These are phyloP conservation scores for Aspergillus hortae DNA, from an alignment of 2,329 filamentous ascomycete species.

Conservation along the genomic window DNA sequence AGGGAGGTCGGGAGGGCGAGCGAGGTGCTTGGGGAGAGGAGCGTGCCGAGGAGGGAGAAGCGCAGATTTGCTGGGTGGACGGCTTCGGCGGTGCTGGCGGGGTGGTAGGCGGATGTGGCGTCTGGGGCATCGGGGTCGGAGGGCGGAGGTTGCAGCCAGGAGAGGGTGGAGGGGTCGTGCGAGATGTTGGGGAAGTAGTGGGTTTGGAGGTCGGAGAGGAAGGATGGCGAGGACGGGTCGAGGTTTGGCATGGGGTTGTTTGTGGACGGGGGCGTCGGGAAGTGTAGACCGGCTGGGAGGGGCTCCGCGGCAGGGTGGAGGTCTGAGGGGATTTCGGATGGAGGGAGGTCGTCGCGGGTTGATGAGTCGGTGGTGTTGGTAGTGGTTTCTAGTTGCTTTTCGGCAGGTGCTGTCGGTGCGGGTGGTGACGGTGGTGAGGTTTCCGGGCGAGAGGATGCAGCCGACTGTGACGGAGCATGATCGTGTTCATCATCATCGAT, in stretches of 20 bases:
- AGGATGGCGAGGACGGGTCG: conserved; percentile 77
- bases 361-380: background rate
- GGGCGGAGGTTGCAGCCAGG: conserved; percentile 81
- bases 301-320: conserved; percentile 39
- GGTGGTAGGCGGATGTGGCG: conserved; percentile 75
- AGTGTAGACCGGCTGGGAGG: conserved; percentile 37
- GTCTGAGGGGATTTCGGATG: conserved; percentile 33
- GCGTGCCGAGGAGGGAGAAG: conserved; percentile 79
- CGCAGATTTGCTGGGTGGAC: conserved; percentile 66
- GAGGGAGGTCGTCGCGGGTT: conserved; percentile 32
- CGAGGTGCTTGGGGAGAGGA: conserved; percentile 74
- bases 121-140: conserved; percentile 60
- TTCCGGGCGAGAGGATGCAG: background rate
- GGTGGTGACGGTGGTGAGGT: background rate
- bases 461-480: background rate
- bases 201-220: conserved; percentile 76
- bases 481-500: conserved; percentile 59
- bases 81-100: conserved; percentile 66
- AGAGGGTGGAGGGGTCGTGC: conserved; percentile 77
- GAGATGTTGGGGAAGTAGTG: conserved; percentile 93
- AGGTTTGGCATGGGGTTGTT: conserved; percentile 62
- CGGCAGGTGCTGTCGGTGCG: background rate
- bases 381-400: conserved; percentile 5
- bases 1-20: conserved; percentile 70
- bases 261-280: conserved; percentile 43